phyloP scores from a whole-genome alignment of 148 eudicot species.

The Heliamphora exappendiculata region DNA sequence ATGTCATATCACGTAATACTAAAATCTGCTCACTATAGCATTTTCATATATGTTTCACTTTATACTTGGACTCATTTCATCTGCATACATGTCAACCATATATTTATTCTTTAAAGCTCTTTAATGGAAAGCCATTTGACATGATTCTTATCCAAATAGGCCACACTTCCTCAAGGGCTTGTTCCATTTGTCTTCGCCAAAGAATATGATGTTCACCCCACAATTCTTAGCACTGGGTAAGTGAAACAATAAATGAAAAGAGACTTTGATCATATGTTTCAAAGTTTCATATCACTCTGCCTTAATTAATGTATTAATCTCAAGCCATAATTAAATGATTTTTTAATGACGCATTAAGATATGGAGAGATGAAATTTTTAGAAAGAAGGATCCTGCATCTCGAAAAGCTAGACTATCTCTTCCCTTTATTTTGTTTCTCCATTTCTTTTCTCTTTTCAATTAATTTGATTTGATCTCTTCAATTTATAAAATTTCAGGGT shows the following conservation, averaged over 20 bases:
- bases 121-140: background rate
- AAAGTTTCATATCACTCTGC: background rate
- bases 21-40: too few species aligned
- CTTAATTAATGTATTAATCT: background rate
- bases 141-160: slow-evolving; percentile 30
- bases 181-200: slow-evolving; percentile 91
- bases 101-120: background rate
- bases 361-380: too few species aligned
- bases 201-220: slow-evolving; percentile 94
- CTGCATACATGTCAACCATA: background rate
- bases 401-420: background rate
- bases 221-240: slow-evolving; percentile 90
- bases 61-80: background rate
- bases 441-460: too few species aligned
- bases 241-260: too few species aligned
- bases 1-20: too few species aligned
- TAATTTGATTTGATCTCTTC: background rate
- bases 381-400: too few species aligned
- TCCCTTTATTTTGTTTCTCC: too few species aligned
- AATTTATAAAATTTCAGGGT: slow-evolving; percentile 47
- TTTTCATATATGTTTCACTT: background rate
- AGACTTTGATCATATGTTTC: too few species aligned
- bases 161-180: slow-evolving; percentile 98
- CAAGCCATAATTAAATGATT: background rate
- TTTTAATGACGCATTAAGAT: too few species aligned